Base-by-base conservation (phyloP, 1,284 basidiomycete species). In the Ustilago vetiveriae region DNA sequence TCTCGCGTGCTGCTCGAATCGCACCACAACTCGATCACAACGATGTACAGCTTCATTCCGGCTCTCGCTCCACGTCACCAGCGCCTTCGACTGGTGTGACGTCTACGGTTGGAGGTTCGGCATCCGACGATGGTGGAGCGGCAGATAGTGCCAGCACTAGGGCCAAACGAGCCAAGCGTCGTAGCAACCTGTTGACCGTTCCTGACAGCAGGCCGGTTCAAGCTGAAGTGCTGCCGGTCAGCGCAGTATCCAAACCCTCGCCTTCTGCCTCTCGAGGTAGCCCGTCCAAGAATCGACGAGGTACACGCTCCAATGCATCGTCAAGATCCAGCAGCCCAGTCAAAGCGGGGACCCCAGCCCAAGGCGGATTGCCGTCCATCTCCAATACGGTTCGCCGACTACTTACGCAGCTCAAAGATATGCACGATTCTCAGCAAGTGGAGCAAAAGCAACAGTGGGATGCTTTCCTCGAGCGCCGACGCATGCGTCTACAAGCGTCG, bases 381-480 rank as follows among this genome's bases (percentile, higher is more conserved):
- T 86, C 88, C 1, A 88, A 89, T 69, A 92, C 90, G 3, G 88
- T 97, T 35, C 88, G 90, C 10, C 84, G 84, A 16, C 84, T 97
- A 19, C 85, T 98, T 1, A 86, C 87, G n/a, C 88, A 92, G 80
- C 85, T 98, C 33, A 92, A 88, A 2, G 88, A 88, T 56, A 90
- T 94, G 43, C 94, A 98, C 78, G 93, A 98, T 75, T 83, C 87
- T 64, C 88, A 89, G 48, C 94, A 98, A 78, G 84, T 85, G 6
- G 83, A 86, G 10, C 89, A 89, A 66, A 86, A 89, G 60, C 88
- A 88, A 56, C 90, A 90, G 52, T 98, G 96, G 95, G 92, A 96
- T 72, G 85, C 84, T 0, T 97, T 96, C 82, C 87, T 98, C 16
- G 88, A 87, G 64, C 88, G 80, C 6, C 88, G 82, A 6, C 75